These are phyloP conservation scores for Jamesozyma piceae DNA, from an alignment of 805 yeast genomes.

Conservation along the genomic window DNA sequence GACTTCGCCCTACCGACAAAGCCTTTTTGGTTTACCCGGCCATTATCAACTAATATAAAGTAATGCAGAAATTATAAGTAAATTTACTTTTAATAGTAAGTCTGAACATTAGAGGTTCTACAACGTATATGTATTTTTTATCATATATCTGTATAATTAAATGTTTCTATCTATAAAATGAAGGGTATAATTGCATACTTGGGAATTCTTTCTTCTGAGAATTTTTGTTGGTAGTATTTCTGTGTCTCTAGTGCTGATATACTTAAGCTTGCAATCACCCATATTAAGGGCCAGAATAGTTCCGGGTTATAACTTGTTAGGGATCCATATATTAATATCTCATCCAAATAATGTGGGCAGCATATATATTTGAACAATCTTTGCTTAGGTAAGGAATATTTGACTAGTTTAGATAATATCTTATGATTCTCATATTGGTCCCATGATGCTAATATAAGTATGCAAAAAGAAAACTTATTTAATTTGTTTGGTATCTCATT, in stretches of 20 bases:
- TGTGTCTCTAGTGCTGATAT: slow-evolving; percentile 47
- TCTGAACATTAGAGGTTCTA: too few relatives aligned
- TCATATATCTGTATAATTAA: background rate
- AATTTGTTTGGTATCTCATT: slow-evolving; percentile 6
- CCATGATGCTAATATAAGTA: slow-evolving; percentile 20
- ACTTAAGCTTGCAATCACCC: slow-evolving; percentile 39
- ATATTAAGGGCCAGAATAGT: slow-evolving; percentile 20
- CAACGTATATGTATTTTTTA: too few relatives aligned
- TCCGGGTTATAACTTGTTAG: slow-evolving; percentile 15
- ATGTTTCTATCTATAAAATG: background rate
- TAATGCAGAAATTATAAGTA: too few relatives aligned
- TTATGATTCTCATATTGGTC: slow-evolving; percentile 37
- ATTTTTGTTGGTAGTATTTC: slow-evolving; percentile 34
- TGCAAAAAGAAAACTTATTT: slow-evolving; percentile 15
- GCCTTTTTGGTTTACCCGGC: too few relatives aligned
- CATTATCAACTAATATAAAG: too few relatives aligned
- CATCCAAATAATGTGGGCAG: slow-evolving; percentile 67
- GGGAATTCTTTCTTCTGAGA: slow-evolving; percentile 12
- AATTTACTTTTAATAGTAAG: too few relatives aligned
- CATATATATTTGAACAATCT: slow-evolving; percentile 43
- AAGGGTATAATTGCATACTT: slow-evolving; percentile 17
- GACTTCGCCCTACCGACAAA: too few relatives aligned
- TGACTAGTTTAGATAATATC: slow-evolving; percentile 39
- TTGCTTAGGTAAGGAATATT: slow-evolving; percentile 47
- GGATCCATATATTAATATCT: slow-evolving; percentile 44